Percentiles rank a stretch among this genome's conserved stretches.
Evolutionary conservation across 495 filamentous ascomycete genomes (phyloP).

Genomic region (Aspergillus nidulans): DNA sequence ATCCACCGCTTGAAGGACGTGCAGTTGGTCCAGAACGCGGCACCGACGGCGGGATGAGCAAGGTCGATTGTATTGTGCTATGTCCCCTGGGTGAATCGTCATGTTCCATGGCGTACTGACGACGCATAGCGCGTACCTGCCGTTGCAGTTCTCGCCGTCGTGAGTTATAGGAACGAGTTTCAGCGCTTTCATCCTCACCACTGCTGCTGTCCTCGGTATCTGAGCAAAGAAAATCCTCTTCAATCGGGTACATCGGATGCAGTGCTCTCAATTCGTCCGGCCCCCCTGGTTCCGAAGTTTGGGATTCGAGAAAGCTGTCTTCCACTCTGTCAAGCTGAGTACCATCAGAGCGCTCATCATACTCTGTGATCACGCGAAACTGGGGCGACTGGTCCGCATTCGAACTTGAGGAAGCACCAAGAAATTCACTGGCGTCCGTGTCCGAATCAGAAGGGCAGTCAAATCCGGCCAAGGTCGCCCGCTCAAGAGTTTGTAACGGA

Average conservation of each 20-base stretch:
- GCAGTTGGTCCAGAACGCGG: not conserved
- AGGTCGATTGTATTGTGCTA: not conserved
- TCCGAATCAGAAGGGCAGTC: constrained; percentile 23
- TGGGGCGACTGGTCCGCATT: constrained; percentile 25
- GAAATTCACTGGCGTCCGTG: constrained; percentile 14
- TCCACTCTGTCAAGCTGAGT: constrained; percentile 11
- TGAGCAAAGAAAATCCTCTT: constrained; percentile 39
- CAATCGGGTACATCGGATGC: constrained; percentile 11
- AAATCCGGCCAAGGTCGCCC: constrained; percentile 21
- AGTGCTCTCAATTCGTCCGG: constrained; percentile 3
- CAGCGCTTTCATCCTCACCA: constrained; percentile 31
- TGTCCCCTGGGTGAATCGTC: constrained; percentile 20
- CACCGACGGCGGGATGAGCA: not conserved
- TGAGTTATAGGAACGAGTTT: constrained; percentile 22
- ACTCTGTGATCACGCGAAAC: constrained; percentile 50
- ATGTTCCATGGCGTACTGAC: constrained; percentile 17
- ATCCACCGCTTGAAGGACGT: constrained; percentile 34
- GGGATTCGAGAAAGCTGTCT: constrained; percentile 10
- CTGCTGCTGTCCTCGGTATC: constrained; percentile 50
- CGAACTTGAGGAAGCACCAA: constrained; percentile 3
- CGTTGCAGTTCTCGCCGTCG: constrained; percentile 29
- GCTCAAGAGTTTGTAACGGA: constrained; percentile 32
- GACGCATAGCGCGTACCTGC: constrained; percentile 23
- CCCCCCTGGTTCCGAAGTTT: constrained; percentile 25
- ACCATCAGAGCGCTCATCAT: constrained; percentile 36